Evolutionary conservation across 148 eudicot genomes (phyloP).

Genomic region (Euryodendron excelsum): DNA sequence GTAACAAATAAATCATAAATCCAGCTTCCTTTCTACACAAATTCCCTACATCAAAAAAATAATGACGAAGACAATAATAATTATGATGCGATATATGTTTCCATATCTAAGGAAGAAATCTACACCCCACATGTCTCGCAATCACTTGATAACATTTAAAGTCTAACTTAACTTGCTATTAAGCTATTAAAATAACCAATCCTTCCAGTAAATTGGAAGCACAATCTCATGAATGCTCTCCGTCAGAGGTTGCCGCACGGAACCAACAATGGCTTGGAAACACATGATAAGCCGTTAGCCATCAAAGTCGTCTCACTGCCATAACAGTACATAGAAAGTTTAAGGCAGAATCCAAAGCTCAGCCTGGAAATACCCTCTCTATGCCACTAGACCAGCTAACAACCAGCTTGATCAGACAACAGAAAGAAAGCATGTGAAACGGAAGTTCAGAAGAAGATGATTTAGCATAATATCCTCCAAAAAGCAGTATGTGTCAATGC

Average conservation of each 20-base stretch:
- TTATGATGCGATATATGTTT: neutral
- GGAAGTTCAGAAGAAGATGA: neutral
- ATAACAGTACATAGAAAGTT: neutral
- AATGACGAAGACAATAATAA: neutral
- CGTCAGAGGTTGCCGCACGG: neutral
- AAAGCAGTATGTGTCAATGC: neutral
- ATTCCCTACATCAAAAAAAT: neutral
- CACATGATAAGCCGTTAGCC: neutral
- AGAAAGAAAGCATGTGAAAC: neutral
- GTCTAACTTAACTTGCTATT: neutral
- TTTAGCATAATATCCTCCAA: neutral
- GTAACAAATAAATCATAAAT: neutral
- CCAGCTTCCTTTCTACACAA: neutral
- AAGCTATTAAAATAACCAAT: neutral
- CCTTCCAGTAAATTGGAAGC: neutral
- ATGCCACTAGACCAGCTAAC: neutral
- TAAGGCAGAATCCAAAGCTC: neutral
- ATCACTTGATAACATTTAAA: neutral
- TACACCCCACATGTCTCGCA: neutral
- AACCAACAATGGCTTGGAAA: neutral
- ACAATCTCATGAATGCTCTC: neutral
- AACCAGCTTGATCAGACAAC: constrained; percentile 1
- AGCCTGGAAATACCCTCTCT: constrained; percentile 4
- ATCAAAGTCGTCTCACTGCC: neutral
- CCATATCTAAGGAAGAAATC: neutral